phyloP scores from a whole-genome alignment of 805 yeast genomes.

The Metschnikowia similis region DNA sequence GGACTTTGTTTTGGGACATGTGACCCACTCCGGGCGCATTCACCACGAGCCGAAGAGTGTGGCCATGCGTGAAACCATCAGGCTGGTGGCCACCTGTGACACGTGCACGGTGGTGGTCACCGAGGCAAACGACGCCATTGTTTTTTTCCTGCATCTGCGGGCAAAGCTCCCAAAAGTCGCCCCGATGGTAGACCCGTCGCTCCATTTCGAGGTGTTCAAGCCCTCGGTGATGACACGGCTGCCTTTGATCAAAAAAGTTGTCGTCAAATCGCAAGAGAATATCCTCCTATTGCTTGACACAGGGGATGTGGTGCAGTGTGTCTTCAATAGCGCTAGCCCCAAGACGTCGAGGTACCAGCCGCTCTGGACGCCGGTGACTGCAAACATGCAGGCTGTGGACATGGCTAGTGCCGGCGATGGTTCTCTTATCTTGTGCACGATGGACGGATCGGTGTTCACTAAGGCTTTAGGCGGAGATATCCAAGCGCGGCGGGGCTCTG shows the following conservation, averaged over 20 bases:
- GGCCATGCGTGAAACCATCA: constrained; percentile 47
- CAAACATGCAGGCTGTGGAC: constrained; percentile 57
- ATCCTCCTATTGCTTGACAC: constrained; percentile 51
- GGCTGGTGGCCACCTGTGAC: constrained; percentile 61
- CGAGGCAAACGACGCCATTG: constrained; percentile 54
- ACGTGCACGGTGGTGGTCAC: constrained; percentile 64
- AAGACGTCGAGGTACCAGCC: constrained; percentile 39
- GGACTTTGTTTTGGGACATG: not conserved
- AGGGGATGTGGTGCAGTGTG: constrained; percentile 49
- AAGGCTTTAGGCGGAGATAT: constrained; percentile 18
- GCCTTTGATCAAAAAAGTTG: constrained; percentile 28
- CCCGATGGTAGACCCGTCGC: constrained; percentile 32
- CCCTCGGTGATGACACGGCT: constrained; percentile 49
- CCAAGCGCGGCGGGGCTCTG: constrained; percentile 26
- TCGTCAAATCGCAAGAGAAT: constrained; percentile 35
- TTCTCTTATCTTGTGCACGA: constrained; percentile 60
- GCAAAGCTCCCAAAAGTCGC: constrained; percentile 42
- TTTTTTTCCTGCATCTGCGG: constrained; percentile 55
- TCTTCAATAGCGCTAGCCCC: constrained; percentile 22
- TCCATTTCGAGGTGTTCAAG: constrained; percentile 50
- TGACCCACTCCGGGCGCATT: not conserved
- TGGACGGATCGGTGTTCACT: constrained; percentile 63
- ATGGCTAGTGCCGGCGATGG: constrained; percentile 68
- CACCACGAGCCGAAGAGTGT: constrained; percentile 13
- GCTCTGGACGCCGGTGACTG: constrained; percentile 62